These are phyloP conservation scores for Globisporangium solare DNA, from an alignment of 352 stramenopile species.

Conservation along the genomic window DNA sequence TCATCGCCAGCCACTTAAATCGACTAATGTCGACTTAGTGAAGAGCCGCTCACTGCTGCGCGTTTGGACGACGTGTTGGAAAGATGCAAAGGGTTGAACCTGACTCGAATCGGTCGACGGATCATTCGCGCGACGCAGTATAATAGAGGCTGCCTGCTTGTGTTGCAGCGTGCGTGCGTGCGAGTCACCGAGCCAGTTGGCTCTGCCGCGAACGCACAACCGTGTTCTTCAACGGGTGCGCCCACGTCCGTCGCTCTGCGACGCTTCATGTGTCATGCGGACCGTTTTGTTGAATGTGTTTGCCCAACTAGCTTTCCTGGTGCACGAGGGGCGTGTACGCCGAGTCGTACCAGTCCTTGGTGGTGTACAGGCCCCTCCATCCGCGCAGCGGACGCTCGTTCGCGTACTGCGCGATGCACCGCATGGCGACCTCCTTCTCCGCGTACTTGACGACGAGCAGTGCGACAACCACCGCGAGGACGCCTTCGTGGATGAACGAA, in stretches of 20 bases:
- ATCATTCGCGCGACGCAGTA: no score
- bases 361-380: slow-evolving; percentile 78
- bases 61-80: not conserved
- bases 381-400: slow-evolving; percentile 56
- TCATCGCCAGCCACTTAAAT: not conserved
- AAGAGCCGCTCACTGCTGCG: not conserved
- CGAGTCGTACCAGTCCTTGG: slow-evolving; percentile 84
- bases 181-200: no score
- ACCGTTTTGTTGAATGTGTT: no score
- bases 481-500: slow-evolving; percentile 63
- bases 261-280: no score
- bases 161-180: no score
- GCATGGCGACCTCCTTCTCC: slow-evolving; percentile 60
- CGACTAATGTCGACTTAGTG: slow-evolving; percentile 5
- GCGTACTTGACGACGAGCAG: slow-evolving; percentile 65
- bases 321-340: slow-evolving; percentile 78
- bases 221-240: no score
- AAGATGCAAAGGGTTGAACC: slow-evolving; percentile 10
- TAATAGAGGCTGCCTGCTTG: no score
- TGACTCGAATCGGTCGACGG: not conserved
- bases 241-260: no score
- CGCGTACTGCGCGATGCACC: slow-evolving; percentile 76
- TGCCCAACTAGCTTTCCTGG: slow-evolving; percentile 40
- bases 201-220: no score
- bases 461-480: slow-evolving; percentile 49